phyloP scores from a whole-genome alignment of 768 basidiomycete species.

The Symmetrospora coprosmae region DNA sequence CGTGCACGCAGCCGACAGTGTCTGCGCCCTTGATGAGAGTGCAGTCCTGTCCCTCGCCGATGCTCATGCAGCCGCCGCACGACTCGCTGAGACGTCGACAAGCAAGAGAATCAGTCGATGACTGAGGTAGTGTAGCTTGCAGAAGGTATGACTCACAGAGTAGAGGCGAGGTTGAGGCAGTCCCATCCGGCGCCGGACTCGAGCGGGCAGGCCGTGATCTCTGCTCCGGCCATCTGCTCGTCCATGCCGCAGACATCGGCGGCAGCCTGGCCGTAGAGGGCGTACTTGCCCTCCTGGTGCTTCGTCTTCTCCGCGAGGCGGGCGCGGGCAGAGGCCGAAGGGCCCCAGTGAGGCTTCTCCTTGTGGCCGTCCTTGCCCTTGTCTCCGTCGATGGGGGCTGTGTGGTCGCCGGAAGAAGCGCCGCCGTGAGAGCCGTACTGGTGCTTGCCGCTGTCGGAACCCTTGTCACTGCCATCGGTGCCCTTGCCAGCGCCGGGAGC shows the following conservation, averaged over 20 bases:
- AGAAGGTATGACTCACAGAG: neutral
- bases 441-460: neutral
- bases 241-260: slow-evolving; percentile 16
- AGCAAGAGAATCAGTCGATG: neutral
- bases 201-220: slow-evolving; percentile 18
- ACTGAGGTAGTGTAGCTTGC: neutral
- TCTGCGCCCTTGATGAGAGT: slow-evolving; percentile 42
- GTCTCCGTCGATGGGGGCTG: neutral
- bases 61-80: slow-evolving; percentile 19
- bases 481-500: neutral
- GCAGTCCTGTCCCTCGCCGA: slow-evolving; percentile 42
- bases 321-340: slow-evolving; percentile 18
- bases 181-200: slow-evolving; percentile 15
- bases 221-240: slow-evolving; percentile 12
- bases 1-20: slow-evolving; percentile 37
- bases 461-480: neutral
- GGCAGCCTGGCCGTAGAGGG: slow-evolving; percentile 16
- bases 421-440: too few species aligned
- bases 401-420: neutral
- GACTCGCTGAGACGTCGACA: neutral
- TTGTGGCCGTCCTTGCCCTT: neutral
- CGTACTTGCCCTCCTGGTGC: neutral
- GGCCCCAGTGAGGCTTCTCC: neutral
- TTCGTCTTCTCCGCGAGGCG: slow-evolving; percentile 7
- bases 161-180: slow-evolving; percentile 17